phyloP scores from a whole-genome alignment of 2,329 filamentous ascomycete species.

The Cladosporium velox region DNA sequence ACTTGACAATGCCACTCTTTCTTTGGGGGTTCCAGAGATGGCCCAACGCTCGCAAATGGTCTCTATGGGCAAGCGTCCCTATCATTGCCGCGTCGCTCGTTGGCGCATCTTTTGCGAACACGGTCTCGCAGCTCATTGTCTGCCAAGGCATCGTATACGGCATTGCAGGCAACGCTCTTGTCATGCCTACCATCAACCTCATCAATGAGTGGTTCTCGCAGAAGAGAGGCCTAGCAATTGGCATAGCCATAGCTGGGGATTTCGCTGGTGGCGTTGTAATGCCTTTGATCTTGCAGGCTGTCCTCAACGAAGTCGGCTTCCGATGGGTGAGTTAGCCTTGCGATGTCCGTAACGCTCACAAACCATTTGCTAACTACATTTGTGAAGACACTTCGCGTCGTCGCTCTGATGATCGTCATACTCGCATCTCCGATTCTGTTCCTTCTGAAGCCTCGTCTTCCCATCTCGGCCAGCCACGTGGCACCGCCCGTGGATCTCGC shows the following conservation, averaged over 20 bases:
- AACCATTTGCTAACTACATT: not conserved
- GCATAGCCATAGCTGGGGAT: constrained; percentile 48
- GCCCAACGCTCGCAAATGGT: constrained; percentile 39
- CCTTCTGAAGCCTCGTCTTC: constrained; percentile 26
- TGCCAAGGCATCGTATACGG: constrained; percentile 45
- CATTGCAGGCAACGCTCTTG: constrained; percentile 52
- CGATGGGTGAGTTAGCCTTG: constrained; percentile 29
- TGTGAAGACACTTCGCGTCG: constrained; percentile 46
- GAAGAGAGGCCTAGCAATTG: constrained; percentile 43
- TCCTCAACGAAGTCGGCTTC: constrained; percentile 46
- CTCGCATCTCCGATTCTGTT: constrained; percentile 24
- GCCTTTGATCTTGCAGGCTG: constrained; percentile 46
- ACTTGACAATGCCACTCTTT: constrained; percentile 46
- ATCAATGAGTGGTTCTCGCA: constrained; percentile 54
- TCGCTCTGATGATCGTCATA: constrained; percentile 42
- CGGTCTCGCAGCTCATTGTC: constrained; percentile 39
- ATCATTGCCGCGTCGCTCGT: constrained; percentile 39
- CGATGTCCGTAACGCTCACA: not conserved
- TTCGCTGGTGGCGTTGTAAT: constrained; percentile 49
- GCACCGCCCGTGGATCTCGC: constrained; percentile 37
- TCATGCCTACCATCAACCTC: constrained; percentile 50
- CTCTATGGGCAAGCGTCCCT: constrained; percentile 39
- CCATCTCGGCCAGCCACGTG: constrained; percentile 26
- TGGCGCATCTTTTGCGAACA: constrained; percentile 38
- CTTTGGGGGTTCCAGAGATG: constrained; percentile 42